Conservation (phyloP, 192 early-diverging fungal genomes). For the Haplosporangium gracile region DNA sequence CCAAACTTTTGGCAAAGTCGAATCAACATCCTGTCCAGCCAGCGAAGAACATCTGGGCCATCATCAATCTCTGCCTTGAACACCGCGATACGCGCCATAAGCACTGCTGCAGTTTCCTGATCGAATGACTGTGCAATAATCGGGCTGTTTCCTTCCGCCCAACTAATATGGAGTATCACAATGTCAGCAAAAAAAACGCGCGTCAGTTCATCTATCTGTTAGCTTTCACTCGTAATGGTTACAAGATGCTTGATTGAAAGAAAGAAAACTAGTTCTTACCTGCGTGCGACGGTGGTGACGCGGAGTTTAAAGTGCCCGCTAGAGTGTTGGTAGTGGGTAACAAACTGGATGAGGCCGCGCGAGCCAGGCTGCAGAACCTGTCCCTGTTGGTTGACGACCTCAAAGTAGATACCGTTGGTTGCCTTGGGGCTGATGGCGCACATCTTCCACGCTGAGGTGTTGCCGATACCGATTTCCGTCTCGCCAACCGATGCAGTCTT, state of each 20-base stretch:
- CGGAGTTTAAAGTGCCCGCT: slow-evolving; percentile 90
- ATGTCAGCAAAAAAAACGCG: not conserved
- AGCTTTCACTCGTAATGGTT: not conserved
- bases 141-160: slow-evolving; percentile 84
- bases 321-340: slow-evolving; percentile 96
- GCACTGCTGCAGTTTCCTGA: slow-evolving; percentile 96
- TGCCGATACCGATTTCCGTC: slow-evolving; percentile 98
- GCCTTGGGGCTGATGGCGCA: slow-evolving; percentile 89
- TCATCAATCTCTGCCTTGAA: slow-evolving; percentile 99
- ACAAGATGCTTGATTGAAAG: not conserved
- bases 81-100: slow-evolving; percentile 97
- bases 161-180: slow-evolving; percentile 24
- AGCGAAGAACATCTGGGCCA: slow-evolving; percentile 95
- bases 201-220: not conserved
- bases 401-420: slow-evolving; percentile 94
- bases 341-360: slow-evolving; percentile 93
- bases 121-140: slow-evolving; percentile 94
- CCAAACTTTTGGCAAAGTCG: slow-evolving; percentile 98
- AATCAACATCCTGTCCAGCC: slow-evolving; percentile 99
- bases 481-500: slow-evolving; percentile 94
- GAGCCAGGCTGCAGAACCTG: slow-evolving; percentile 85
- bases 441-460: slow-evolving; percentile 96
- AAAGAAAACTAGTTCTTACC: slow-evolving; percentile 46
- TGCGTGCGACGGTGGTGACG: slow-evolving; percentile 96
- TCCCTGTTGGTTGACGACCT: slow-evolving; percentile 91